Percentiles rank a stretch among this genome's conserved stretches.
Conservation (phyloP, 1,284 basidiomycete genomes). For the Heterobasidion parviporum region DNA sequence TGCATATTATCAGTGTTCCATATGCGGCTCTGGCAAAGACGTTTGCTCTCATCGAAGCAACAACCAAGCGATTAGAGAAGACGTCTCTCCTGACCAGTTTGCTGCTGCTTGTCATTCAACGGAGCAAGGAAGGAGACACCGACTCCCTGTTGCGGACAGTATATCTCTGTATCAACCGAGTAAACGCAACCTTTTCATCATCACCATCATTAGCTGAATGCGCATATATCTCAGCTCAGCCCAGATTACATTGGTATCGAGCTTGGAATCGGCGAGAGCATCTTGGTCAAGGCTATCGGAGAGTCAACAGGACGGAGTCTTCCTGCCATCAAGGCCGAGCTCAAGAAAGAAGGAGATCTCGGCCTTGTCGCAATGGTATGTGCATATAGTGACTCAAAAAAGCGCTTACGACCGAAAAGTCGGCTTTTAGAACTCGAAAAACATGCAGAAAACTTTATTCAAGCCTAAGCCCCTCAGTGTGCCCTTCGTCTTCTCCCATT, state of each 20-base stretch:
- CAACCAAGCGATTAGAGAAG: slow-evolving; percentile 95
- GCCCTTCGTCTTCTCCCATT: slow-evolving; percentile 77
- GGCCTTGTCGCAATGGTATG: slow-evolving; percentile 90
- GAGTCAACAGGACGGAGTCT: slow-evolving; percentile 89
- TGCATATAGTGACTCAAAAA: not conserved
- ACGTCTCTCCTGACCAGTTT: slow-evolving; percentile 84
- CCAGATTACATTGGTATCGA: slow-evolving; percentile 97
- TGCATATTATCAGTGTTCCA: slow-evolving; percentile 48
- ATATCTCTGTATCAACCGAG: slow-evolving; percentile 96
- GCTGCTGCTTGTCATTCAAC: slow-evolving; percentile 82
- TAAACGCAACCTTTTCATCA: slow-evolving; percentile 27
- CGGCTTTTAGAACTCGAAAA: slow-evolving; percentile 72
- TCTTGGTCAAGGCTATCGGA: slow-evolving; percentile 93
- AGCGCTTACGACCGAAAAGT: not conserved
- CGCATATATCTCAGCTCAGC: slow-evolving; percentile 50
- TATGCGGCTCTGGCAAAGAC: slow-evolving; percentile 89
- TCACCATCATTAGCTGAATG: not conserved
- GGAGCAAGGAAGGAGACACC: slow-evolving; percentile 64
- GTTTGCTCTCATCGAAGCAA: slow-evolving; percentile 88
- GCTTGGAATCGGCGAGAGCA: slow-evolving; percentile 92
- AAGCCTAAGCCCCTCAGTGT: slow-evolving; percentile 90
- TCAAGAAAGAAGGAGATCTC: slow-evolving; percentile 92
- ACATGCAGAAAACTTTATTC: slow-evolving; percentile 92
- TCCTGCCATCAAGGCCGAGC: slow-evolving; percentile 81
- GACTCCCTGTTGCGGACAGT: slow-evolving; percentile 79